phyloP scores from a whole-genome alignment of 495 filamentous ascomycete genomes.

The Aspergillus funiculosus region DNA sequence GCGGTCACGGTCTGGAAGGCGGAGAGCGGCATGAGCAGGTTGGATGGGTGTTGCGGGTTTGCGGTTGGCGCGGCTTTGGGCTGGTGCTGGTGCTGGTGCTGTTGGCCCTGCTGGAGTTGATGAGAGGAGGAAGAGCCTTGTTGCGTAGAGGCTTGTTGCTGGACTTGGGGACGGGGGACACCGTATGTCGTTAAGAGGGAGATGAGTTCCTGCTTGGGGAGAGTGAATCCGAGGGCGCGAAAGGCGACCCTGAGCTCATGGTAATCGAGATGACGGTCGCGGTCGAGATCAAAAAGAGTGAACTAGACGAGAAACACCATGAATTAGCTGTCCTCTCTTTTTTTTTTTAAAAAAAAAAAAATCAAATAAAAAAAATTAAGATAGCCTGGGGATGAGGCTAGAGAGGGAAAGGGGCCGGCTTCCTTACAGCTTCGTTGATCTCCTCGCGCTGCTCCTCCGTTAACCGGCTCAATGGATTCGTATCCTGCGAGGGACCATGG shows the following conservation, averaged over 20 bases:
- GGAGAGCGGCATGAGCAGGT: conserved; percentile 63
- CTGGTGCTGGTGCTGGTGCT: conserved; percentile 24
- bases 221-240: conserved; percentile 90
- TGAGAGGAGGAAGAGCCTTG: conserved; percentile 15
- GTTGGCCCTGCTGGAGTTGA: no score
- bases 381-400: neutral
- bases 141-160: conserved; percentile 32
- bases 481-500: conserved; percentile 36
- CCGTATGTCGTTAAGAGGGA: conserved; percentile 69
- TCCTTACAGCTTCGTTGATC: conserved; percentile 77
- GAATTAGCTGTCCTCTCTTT: neutral
- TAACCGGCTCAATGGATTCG: conserved; percentile 49
- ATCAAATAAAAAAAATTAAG: neutral
- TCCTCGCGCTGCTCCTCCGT: conserved; percentile 86
- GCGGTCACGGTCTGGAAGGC: conserved; percentile 77
- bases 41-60: conserved; percentile 44
- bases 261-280: conserved; percentile 90
- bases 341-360: no score
- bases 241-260: conserved; percentile 97
- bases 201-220: conserved; percentile 76
- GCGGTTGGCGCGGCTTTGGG: conserved; percentile 23
- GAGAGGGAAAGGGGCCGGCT: neutral
- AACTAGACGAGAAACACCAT: conserved; percentile 52
- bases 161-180: conserved; percentile 48
- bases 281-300: conserved; percentile 93